Evolutionary conservation across 2,329 filamentous ascomycete genomes (phyloP).

Genomic region (Trichoderma aggressivum): DNA sequence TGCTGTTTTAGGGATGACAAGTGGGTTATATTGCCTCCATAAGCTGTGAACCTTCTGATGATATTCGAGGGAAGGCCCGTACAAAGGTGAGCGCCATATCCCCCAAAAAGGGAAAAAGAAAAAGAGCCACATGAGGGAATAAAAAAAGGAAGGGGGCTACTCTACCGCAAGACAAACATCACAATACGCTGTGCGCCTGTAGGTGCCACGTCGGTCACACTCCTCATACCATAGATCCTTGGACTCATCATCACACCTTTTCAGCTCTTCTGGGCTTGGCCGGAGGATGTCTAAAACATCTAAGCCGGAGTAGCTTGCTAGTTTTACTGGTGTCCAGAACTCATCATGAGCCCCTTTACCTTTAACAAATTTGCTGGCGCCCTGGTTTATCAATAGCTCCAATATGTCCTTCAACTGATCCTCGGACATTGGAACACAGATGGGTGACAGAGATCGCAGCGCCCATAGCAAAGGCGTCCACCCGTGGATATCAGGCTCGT

Average conservation of each 20-base stretch:
- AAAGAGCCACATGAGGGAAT: no score
- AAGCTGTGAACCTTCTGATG: not conserved
- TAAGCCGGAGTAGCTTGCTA: not conserved
- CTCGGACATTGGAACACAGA: not conserved
- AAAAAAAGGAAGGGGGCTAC: not conserved
- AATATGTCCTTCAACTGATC: not conserved
- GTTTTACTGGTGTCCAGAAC: not conserved
- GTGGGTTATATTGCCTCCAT: no score
- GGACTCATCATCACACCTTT: not conserved
- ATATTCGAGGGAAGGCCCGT: no score
- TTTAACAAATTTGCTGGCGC: not conserved
- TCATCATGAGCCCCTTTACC: not conserved
- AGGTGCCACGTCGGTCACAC: no score
- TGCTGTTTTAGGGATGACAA: no score
- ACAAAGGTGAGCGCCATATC: no score
- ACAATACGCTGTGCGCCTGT: not conserved
- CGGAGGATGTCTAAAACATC: not conserved
- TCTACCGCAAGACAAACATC: not conserved
- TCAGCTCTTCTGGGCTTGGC: not conserved
- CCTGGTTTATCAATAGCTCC: not conserved
- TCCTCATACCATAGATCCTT: not conserved
- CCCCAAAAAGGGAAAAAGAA: no score
- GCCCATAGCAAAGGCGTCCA: not conserved
- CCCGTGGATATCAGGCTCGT: not conserved
- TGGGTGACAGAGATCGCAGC: not conserved